Evolutionary conservation across 805 yeast species (phyloP), one percentile per base, ranked within the genome.

Genomic region (Vanderwaltozyma polyspora): DNA sequence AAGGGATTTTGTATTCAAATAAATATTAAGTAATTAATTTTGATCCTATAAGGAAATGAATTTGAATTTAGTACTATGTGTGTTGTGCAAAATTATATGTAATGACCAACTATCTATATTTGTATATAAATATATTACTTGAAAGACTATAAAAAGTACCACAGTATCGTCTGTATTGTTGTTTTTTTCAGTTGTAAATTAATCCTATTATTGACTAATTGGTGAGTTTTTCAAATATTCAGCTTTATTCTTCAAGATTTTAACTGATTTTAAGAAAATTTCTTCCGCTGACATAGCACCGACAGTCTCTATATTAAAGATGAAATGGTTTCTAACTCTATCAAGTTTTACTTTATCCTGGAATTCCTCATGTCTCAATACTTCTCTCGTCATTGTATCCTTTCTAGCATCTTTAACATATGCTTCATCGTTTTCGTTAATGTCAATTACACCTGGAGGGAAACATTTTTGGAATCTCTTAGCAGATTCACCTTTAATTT

Each of bases 281-380:
- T 89, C 97, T 50, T 84, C 95, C 15, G 98, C 95, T 12, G 85
- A 67, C 95, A 91, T 87, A 28, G 96, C 95, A 26, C 98, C 97
- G 3, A 94, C 79, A 37, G 89, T 77, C 62, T 91, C 98, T 31
- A 91, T 85, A 51, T 85, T 83, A 67, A 85, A 91, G 34, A 91
- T 83, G 59, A 91, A 91, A 51, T 91, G 95, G 57, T 82, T 91
- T 59, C 95, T 78, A 45, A 70, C 70, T 61, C 98, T 76, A 29
- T 96, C 98, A 35, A 91, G 68, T 59, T 79, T 81, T 37, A 91
- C 96, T 49, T 83, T 82, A 27, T 81, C 93, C 30, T 77, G 68
- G 50, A 91, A 91, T 57, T 91, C 95, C 33, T 76, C 81, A 60
- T 91, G 95, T 60, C 98, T 76, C 48, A 91, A 68, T 10, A 86